Conservation (phyloP, 768 basidiomycete genomes). For the Pholiota conissans region DNA sequence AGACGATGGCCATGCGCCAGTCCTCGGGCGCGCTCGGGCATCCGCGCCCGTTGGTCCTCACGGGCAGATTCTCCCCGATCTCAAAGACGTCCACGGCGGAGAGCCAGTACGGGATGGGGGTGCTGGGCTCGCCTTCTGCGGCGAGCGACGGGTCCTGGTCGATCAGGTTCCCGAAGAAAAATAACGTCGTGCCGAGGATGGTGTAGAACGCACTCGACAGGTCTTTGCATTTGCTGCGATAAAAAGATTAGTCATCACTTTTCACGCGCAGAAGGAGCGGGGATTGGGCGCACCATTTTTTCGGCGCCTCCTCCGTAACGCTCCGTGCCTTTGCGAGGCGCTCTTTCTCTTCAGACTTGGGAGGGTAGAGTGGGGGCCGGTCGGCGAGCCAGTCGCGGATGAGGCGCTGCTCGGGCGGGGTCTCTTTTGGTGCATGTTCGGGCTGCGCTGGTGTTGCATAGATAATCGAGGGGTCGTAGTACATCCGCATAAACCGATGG, state of each 20-base stretch:
- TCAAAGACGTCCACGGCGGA: conserved; percentile 73
- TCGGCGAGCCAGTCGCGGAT: conserved; percentile 14
- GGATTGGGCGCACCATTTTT: conserved; percentile 11
- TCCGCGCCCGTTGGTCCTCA: conserved; percentile 34
- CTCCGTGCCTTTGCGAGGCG: neutral
- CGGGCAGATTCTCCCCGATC: conserved; percentile 62
- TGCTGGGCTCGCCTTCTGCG: conserved; percentile 53
- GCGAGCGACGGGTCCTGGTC: conserved; percentile 50
- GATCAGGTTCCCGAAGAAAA: conserved; percentile 63
- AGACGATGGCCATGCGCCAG: conserved; percentile 68
- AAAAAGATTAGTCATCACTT: neutral
- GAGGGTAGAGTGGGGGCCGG: conserved; percentile 7
- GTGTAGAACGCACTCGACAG: conserved; percentile 67
- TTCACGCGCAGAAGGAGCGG: neutral
- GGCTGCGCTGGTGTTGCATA: conserved; percentile 27
- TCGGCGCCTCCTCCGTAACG: conserved; percentile 7
- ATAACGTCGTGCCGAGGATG: conserved; percentile 62
- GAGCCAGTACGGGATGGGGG: conserved; percentile 58
- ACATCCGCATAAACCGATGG: conserved; percentile 56
- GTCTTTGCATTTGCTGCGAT: conserved; percentile 41
- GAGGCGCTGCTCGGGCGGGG: neutral
- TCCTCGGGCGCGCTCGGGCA: conserved; percentile 41
- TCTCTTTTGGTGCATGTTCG: neutral
- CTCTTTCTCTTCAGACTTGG: conserved; percentile 1
- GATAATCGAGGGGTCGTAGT: conserved; percentile 57